Evolutionary conservation across 2,329 filamentous ascomycete genomes (phyloP), one percentile per base, ranked within the genome.

Genomic region (Penicillium sp.): DNA sequence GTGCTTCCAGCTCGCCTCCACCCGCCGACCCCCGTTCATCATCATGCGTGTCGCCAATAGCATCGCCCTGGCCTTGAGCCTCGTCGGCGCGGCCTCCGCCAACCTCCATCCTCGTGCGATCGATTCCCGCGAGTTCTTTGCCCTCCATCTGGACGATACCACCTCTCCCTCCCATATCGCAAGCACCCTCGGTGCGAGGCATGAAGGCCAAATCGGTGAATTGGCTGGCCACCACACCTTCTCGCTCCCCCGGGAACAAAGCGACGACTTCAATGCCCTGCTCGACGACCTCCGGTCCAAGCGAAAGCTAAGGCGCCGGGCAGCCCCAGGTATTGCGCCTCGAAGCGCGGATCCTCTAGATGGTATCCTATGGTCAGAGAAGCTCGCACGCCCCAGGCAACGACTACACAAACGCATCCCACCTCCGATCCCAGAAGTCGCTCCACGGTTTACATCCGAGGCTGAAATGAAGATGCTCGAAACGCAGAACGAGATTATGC

Each of bases 41-140:
- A 58, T 49, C 36, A 65, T 65, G 62, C 61, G 58, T 56, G 51
- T 65, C 52, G 51, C 51, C 20, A 47, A 52, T 52, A 52, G 55
- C 41, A 62, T 63, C 64, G 93, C 94, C 23, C 54, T 66, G 32
- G 64, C 59, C 24, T 53, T 70, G 8, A 60, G 64, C 45, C 54
- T 74, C 17, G 47, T 80, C 54, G 80, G 65, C 72, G 59, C 74
- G 21, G 67, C 78, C 54, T 73, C 78, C 51, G 77, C 80, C 24
- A 70, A 78, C 39, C 70, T 84, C 37, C 76, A 79, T 43, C 76
- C 80, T 56, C 87, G 89, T 62, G 83, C 94, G 67, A 90, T 95
- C 78, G 83, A 88, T 43, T 80, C 83, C 32, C 85, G 91, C 73
- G 93, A 99, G 73, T 97, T 96, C 76, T 97, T 97, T 71, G 91